Evolutionary conservation across 2,329 filamentous ascomycete genomes (phyloP).

Genomic region (Phaeophleospora eucalypticola): DNA sequence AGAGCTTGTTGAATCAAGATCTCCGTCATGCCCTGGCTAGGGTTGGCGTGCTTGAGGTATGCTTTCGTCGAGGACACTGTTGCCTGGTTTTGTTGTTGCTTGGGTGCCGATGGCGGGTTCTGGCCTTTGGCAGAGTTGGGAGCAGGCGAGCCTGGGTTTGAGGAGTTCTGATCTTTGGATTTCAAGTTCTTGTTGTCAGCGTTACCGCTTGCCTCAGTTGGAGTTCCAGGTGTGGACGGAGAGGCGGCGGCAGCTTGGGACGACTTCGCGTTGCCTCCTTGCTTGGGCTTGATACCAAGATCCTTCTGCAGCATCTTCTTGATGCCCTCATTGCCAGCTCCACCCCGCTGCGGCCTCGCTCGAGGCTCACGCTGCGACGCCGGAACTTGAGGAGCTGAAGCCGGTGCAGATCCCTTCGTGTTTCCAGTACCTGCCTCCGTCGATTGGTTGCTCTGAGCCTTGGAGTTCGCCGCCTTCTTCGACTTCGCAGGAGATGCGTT

Average conservation of each 20-base stretch:
- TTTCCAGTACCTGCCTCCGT: constrained; percentile 25
- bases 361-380: constrained; percentile 17
- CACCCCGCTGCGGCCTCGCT: constrained; percentile 27
- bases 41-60: constrained; percentile 59
- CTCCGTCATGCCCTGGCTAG: constrained; percentile 88
- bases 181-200: constrained; percentile 26
- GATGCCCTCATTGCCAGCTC: constrained; percentile 33
- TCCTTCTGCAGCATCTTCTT: constrained; percentile 59
- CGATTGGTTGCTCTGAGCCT: constrained; percentile 37
- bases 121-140: constrained; percentile 15
- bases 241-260: constrained; percentile 8
- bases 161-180: constrained; percentile 16
- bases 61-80: constrained; percentile 47
- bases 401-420: constrained; percentile 41
- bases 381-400: constrained; percentile 35
- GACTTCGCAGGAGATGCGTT: constrained; percentile 30
- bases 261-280: constrained; percentile 16
- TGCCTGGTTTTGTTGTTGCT: constrained; percentile 22
- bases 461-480: constrained; percentile 23
- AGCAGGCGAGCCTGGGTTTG: constrained; percentile 14
- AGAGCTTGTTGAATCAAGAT: constrained; percentile 70
- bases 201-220: constrained; percentile 31
- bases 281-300: constrained; percentile 50
- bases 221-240: constrained; percentile 10
- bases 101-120: constrained; percentile 30